Evolutionary conservation across 2,329 filamentous ascomycete genomes (phyloP).

Genomic region (Sporothrix inflata): DNA sequence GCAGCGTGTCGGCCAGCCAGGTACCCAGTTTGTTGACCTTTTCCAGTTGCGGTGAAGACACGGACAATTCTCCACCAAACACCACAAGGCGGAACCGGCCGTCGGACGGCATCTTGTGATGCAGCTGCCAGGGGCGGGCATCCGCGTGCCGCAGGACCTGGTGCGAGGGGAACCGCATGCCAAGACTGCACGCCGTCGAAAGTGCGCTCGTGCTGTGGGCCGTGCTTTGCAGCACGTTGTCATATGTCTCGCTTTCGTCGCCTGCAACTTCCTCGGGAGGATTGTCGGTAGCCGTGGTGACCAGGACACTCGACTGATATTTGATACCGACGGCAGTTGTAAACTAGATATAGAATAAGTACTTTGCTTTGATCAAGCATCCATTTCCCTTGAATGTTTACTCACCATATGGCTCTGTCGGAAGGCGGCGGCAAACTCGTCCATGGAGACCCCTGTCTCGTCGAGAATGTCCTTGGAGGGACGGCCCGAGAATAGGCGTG

Average conservation of each 20-base stretch:
- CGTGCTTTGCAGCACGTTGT: not conserved
- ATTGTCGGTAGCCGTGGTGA: not conserved
- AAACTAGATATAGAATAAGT: conserved; percentile 11
- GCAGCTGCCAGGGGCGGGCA: conserved; percentile 59
- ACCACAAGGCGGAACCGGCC: conserved; percentile 63
- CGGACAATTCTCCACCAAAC: conserved; percentile 62
- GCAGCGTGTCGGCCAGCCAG: conserved; percentile 47
- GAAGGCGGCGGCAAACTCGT: conserved; percentile 48
- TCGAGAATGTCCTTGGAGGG: conserved; percentile 60
- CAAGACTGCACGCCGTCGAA: conserved; percentile 51
- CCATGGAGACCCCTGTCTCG: conserved; percentile 59
- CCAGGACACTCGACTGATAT: conserved; percentile 28
- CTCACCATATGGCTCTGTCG: conserved; percentile 23
- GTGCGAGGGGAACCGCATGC: conserved; percentile 62
- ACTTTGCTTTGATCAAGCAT: not conserved
- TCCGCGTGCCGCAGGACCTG: conserved; percentile 65
- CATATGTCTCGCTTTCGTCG: not conserved
- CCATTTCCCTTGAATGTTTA: not conserved
- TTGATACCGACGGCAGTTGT: conserved; percentile 27
- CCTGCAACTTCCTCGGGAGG: not conserved
- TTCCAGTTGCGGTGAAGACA: conserved; percentile 30
- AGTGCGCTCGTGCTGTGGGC: conserved; percentile 45
- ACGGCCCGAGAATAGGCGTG: conserved; percentile 52
- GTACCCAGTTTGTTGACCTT: conserved; percentile 52
- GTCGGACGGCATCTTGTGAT: conserved; percentile 58